A percentile compares a stretch with the other conserved stretches of the same genome.
Evolutionary conservation across 805 yeast genomes (phyloP).

Genomic region (Kuraishia capsulata): DNA sequence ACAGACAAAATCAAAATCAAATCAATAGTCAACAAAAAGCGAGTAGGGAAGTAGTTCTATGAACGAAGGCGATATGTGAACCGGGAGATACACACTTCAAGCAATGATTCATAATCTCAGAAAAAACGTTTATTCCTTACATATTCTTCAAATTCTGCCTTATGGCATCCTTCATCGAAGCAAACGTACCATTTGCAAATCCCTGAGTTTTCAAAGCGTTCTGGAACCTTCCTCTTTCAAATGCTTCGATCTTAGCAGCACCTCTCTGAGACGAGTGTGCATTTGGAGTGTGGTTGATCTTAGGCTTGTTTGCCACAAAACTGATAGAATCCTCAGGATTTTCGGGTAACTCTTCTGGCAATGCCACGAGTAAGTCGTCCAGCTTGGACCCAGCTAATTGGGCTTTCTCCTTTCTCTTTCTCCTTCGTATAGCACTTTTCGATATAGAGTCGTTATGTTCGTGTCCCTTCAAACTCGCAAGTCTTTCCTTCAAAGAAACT

Average conservation of each 20-base stretch:
- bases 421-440: constrained; percentile 54
- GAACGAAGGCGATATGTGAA: no score
- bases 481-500: constrained; percentile 26
- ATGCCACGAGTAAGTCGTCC: constrained; percentile 48
- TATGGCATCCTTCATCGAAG: constrained; percentile 54
- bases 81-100: no score
- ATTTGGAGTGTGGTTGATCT: constrained; percentile 24
- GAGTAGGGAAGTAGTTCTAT: no score
- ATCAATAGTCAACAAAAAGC: no score
- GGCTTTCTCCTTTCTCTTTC: constrained; percentile 55
- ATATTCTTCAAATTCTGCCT: no score
- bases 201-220: constrained; percentile 42
- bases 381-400: constrained; percentile 53
- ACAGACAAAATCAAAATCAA: no score
- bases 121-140: no score
- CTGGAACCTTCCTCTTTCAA: constrained; percentile 52
- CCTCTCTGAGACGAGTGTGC: constrained; percentile 27
- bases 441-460: constrained; percentile 42
- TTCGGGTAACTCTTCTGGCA: constrained; percentile 21
- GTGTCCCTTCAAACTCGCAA: constrained; percentile 17
- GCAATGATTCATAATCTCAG: no score
- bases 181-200: constrained; percentile 56
- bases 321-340: constrained; percentile 8
- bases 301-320: constrained; percentile 19
- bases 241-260: constrained; percentile 41